Evolutionary conservation across 2,329 filamentous ascomycete genomes (phyloP).

Genomic region (Camillea tinctor): DNA sequence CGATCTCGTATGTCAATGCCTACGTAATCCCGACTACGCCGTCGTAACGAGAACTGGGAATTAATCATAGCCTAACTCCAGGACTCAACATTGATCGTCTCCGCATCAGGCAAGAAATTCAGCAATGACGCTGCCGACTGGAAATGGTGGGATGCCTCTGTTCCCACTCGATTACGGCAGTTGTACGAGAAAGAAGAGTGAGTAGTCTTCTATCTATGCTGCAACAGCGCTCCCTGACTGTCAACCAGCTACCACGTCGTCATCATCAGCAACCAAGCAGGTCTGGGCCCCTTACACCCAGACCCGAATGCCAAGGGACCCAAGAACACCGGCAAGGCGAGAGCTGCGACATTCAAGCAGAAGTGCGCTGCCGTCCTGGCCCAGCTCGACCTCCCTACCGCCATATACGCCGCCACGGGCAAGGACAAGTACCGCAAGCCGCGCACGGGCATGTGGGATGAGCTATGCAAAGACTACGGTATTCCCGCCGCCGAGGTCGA

Average conservation of each 20-base stretch:
- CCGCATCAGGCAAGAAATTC: constrained; percentile 79
- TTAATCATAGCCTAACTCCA: constrained; percentile 34
- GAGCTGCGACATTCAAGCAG: constrained; percentile 76
- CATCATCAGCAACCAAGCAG: constrained; percentile 87
- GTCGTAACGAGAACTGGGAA: constrained; percentile 3
- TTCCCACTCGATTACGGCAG: constrained; percentile 65
- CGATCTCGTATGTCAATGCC: constrained; percentile 55
- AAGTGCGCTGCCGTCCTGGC: constrained; percentile 70
- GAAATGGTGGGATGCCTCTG: constrained; percentile 85
- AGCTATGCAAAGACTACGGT: constrained; percentile 57
- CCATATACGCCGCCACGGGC: constrained; percentile 81
- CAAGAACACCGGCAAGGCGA: constrained; percentile 60
- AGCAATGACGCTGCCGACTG: constrained; percentile 72
- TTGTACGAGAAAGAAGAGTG: constrained; percentile 68
- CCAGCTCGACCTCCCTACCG: constrained; percentile 72
- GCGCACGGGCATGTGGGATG: constrained; percentile 81
- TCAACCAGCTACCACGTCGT: constrained; percentile 65
- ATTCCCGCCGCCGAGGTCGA: constrained; percentile 63
- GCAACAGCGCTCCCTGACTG: not conserved
- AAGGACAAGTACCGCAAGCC: constrained; percentile 87
- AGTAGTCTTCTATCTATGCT: constrained; percentile 11
- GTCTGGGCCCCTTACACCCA: constrained; percentile 68
- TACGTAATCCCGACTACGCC: not conserved
- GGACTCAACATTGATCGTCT: constrained; percentile 85
- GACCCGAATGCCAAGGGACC: constrained; percentile 64